A percentile compares a stretch with the other conserved stretches of the same genome.
Conservation (phyloP, 352 stramenopile genomes). For the Globisporangium spiculum region DNA sequence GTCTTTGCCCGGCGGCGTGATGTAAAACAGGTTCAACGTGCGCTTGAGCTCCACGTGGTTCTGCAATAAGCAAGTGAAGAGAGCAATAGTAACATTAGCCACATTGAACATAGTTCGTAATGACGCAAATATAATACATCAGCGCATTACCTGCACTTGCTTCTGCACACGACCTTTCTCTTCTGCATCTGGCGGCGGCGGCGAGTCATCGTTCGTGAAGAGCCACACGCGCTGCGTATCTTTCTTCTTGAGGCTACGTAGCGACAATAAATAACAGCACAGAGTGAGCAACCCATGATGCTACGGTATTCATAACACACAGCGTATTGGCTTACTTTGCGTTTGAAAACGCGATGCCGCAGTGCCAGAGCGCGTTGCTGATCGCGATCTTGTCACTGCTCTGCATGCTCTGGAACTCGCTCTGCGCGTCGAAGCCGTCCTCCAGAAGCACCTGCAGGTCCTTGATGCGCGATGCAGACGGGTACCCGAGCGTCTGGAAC, state of each 20-base stretch:
- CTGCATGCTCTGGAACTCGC: slow-evolving; percentile 52
- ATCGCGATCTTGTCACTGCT: slow-evolving; percentile 61
- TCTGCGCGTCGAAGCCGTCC: slow-evolving; percentile 33
- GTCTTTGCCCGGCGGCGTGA: slow-evolving; percentile 48
- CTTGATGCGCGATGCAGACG: slow-evolving; percentile 71
- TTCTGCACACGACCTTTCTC: slow-evolving; percentile 66
- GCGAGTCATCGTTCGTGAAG: slow-evolving; percentile 80
- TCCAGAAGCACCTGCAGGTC: slow-evolving; percentile 62
- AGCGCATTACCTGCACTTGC: slow-evolving; percentile 52
- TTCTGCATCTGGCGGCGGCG: slow-evolving; percentile 42
- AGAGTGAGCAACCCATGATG: not conserved
- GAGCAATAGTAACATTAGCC: not conserved
- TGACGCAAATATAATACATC: not conserved
- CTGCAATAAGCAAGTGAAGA: slow-evolving; percentile 14
- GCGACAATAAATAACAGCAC: not conserved
- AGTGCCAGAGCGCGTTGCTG: slow-evolving; percentile 85
- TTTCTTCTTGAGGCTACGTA: slow-evolving; percentile 76
- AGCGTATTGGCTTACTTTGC: slow-evolving; percentile 45
- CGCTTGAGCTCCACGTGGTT: slow-evolving; percentile 82
- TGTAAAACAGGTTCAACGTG: slow-evolving; percentile 77
- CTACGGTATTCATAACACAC: not conserved
- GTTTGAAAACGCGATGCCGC: slow-evolving; percentile 73
- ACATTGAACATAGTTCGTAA: not conserved
- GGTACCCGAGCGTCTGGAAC: slow-evolving; percentile 70
- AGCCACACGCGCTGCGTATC: slow-evolving; percentile 85